Conservation (phyloP, 2,329 filamentous ascomycete genomes). For the Pseudogymnoascus sp. region DNA sequence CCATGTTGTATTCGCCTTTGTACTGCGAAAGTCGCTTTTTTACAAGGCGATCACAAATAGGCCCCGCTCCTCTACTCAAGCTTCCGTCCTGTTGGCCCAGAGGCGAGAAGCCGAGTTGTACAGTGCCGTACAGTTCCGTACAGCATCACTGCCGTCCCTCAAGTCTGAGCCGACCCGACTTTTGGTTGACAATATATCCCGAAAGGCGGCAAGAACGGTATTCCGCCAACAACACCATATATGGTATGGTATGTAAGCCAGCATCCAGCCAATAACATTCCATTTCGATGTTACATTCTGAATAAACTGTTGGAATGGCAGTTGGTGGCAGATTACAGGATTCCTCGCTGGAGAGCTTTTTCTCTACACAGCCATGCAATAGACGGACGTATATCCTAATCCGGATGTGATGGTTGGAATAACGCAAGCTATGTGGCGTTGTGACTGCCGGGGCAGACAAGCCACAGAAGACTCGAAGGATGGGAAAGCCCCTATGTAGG, state of each 20-base stretch:
- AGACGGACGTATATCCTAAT: neutral
- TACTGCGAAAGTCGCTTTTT: neutral
- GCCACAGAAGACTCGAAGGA: neutral
- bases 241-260: neutral
- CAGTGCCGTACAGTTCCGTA: neutral
- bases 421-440: neutral
- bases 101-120: neutral
- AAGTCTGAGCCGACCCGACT: neutral
- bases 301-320: neutral
- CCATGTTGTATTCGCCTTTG: slow-evolving; percentile 3
- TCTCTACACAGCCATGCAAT: neutral
- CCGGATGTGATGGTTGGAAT: neutral
- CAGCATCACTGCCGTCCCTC: neutral
- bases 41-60: neutral
- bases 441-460: neutral
- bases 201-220: neutral
- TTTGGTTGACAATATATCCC: neutral
- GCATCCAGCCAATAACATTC: neutral
- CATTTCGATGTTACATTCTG: neutral
- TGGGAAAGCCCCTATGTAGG: neutral
- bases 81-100: neutral
- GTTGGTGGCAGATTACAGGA: neutral
- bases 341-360: neutral
- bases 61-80: neutral
- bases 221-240: neutral